These are phyloP conservation scores for Pterocarpus macrocarpus DNA, from an alignment of 306 rosid genomes.

Conservation along the genomic window DNA sequence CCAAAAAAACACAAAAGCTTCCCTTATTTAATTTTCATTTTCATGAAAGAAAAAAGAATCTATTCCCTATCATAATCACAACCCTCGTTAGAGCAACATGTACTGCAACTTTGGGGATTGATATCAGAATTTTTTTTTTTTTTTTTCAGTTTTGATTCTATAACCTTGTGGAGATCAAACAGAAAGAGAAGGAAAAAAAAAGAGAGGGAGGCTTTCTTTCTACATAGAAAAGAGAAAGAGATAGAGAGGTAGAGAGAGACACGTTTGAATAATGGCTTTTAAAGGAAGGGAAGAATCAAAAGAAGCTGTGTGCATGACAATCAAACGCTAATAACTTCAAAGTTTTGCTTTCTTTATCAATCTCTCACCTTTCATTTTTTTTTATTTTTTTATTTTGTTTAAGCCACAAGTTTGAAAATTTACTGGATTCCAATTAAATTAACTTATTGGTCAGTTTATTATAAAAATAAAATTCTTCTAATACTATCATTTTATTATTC, in stretches of 20 bases:
- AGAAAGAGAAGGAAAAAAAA: slow-evolving; percentile 45
- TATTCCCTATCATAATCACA: slow-evolving; percentile 46
- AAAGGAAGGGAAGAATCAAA: slow-evolving; percentile 42
- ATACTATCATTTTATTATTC: too few relatives aligned
- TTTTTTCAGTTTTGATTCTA: slow-evolving; percentile 45
- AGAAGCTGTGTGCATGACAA: slow-evolving; percentile 52
- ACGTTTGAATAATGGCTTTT: slow-evolving; percentile 39
- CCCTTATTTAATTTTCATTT: slow-evolving; percentile 30
- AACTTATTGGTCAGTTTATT: too few relatives aligned
- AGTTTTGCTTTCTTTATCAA: slow-evolving; percentile 42
- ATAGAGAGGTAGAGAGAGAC: slow-evolving; percentile 23
- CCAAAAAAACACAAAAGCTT: not conserved
- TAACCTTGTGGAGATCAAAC: slow-evolving; percentile 48
- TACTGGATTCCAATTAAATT: too few relatives aligned
- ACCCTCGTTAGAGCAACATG: slow-evolving; percentile 22
- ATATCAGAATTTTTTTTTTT: slow-evolving; percentile 31
- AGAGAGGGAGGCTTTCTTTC: slow-evolving; percentile 36
- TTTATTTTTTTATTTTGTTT: not conserved
- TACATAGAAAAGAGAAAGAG: slow-evolving; percentile 20
- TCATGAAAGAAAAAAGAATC: slow-evolving; percentile 20
- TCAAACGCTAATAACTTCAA: slow-evolving; percentile 40
- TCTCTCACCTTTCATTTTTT: not conserved
- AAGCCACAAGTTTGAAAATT: too few relatives aligned
- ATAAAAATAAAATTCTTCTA: too few relatives aligned
- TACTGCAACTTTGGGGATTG: slow-evolving; percentile 32